These are phyloP conservation scores for Pythium oligandrum DNA, from an alignment of 352 stramenopile species.

Conservation along the genomic window DNA sequence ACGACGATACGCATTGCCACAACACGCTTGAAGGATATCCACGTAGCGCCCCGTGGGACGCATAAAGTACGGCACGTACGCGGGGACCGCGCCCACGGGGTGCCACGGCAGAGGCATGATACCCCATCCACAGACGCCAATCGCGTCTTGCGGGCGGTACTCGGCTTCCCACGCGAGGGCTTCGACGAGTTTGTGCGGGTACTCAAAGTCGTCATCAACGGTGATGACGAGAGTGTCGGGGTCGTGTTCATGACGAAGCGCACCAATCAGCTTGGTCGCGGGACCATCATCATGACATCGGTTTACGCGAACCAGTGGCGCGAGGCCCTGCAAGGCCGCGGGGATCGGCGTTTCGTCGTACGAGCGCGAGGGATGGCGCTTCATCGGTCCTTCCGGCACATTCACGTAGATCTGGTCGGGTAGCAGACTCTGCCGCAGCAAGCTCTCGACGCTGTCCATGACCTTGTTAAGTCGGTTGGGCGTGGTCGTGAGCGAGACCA, in stretches of 20 bases:
- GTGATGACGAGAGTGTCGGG: constrained; percentile 70
- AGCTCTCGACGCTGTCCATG: constrained; percentile 65
- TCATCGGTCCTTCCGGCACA: constrained; percentile 65
- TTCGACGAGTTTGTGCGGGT: constrained; percentile 54
- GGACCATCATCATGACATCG: constrained; percentile 79
- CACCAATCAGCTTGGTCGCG: constrained; percentile 66
- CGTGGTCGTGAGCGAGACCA: constrained; percentile 78
- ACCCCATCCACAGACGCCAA: constrained; percentile 78
- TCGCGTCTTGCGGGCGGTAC: constrained; percentile 43
- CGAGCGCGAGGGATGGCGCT: constrained; percentile 62
- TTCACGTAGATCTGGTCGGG: constrained; percentile 82
- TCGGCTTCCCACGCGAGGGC: constrained; percentile 66
- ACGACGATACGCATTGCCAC: constrained; percentile 64
- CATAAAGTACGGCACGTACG: constrained; percentile 84
- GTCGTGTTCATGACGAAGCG: constrained; percentile 57
- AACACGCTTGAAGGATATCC: constrained; percentile 58
- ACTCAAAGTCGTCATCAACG: constrained; percentile 81
- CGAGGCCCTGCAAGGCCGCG: constrained; percentile 31
- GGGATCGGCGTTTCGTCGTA: constrained; percentile 72
- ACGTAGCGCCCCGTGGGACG: constrained; percentile 62
- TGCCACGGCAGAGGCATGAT: constrained; percentile 67
- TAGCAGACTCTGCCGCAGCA: constrained; percentile 48
- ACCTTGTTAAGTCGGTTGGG: constrained; percentile 68
- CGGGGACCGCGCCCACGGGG: constrained; percentile 65
- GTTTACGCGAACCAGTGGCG: constrained; percentile 56